A percentile compares a stretch with the other conserved stretches of the same genome.
phyloP scores from a whole-genome alignment of 73 alveolate genomes.

The Stentor roeselii region DNA sequence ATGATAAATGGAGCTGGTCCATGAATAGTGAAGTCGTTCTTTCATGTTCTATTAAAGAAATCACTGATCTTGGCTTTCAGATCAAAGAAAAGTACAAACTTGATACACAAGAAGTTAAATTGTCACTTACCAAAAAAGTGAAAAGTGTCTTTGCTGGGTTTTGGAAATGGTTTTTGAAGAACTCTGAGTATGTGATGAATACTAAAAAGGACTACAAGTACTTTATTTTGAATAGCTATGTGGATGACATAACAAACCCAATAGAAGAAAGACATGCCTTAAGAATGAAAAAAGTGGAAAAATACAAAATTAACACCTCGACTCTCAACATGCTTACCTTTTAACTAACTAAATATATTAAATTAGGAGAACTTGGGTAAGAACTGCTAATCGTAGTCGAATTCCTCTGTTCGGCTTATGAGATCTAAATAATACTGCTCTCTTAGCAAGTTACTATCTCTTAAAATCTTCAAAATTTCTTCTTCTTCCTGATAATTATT shows the following conservation, averaged over 20 bases:
- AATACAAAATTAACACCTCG: neutral
- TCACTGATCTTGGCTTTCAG: neutral
- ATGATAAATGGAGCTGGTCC: conserved; percentile 65
- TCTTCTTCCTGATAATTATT: no score
- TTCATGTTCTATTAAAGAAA: neutral
- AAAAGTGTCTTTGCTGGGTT: neutral
- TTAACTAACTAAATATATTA: no score
- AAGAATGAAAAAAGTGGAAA: neutral
- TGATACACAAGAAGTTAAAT: neutral
- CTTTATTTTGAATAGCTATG: neutral
- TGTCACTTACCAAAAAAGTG: neutral
- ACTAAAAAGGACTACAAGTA: neutral
- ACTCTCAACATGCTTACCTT: neutral
- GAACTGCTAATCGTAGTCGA: no score
- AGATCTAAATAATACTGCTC: no score
- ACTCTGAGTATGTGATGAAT: neutral
- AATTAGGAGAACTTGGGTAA: no score
- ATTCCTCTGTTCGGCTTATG: no score
- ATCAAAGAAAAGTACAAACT: neutral
- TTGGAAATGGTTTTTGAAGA: neutral
- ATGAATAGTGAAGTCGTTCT: conserved; percentile 45
- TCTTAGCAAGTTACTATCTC: no score
- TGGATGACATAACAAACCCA: neutral
- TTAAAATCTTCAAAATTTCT: no score
- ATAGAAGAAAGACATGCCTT: neutral